phyloP scores from a whole-genome alignment of 345 rosid genomes.

The Citrus cavaleriei region DNA sequence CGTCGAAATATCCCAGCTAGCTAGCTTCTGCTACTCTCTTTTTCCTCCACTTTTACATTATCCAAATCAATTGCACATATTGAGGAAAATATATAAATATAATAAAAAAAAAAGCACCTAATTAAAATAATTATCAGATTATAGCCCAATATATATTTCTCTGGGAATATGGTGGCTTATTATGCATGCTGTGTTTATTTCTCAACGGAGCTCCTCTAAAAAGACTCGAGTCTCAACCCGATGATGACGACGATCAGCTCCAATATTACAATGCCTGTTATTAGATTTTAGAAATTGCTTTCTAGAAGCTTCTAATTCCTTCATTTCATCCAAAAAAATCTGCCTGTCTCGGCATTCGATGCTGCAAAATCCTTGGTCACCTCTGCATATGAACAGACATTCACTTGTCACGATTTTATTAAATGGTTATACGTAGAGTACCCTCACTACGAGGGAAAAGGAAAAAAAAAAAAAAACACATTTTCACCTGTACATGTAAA shows the following conservation, averaged over 20 bases:
- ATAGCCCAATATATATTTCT: slow-evolving; percentile 17
- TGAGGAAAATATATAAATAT: background rate
- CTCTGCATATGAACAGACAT: slow-evolving; percentile 31
- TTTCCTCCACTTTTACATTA: background rate
- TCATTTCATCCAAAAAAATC: slow-evolving; percentile 56
- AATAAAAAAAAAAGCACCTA: background rate
- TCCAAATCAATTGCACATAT: background rate
- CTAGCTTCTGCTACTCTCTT: background rate
- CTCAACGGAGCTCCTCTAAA: slow-evolving; percentile 35
- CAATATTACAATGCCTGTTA: slow-evolving; percentile 25
- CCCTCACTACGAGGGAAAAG: too few relatives aligned
- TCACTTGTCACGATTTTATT: background rate
- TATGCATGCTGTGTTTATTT: slow-evolving; percentile 8
- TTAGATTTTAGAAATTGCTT: slow-evolving; percentile 34
- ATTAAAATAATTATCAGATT: slow-evolving; percentile 16
- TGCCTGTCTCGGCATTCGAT: slow-evolving; percentile 66
- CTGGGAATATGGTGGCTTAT: background rate
- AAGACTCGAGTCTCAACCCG: slow-evolving; percentile 24
- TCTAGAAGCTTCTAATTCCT: slow-evolving; percentile 44
- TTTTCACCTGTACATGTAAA: slow-evolving; percentile 80
- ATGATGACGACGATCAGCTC: slow-evolving; percentile 15
- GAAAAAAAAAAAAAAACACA: too few relatives aligned
- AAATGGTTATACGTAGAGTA: background rate
- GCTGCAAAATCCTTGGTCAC: slow-evolving; percentile 81
- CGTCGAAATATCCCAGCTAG: background rate